Percentiles rank a stretch among this genome's conserved stretches.
These are phyloP conservation scores for Podospora anserina DNA, from an alignment of 495 filamentous ascomycete species.

Conservation along the genomic window DNA sequence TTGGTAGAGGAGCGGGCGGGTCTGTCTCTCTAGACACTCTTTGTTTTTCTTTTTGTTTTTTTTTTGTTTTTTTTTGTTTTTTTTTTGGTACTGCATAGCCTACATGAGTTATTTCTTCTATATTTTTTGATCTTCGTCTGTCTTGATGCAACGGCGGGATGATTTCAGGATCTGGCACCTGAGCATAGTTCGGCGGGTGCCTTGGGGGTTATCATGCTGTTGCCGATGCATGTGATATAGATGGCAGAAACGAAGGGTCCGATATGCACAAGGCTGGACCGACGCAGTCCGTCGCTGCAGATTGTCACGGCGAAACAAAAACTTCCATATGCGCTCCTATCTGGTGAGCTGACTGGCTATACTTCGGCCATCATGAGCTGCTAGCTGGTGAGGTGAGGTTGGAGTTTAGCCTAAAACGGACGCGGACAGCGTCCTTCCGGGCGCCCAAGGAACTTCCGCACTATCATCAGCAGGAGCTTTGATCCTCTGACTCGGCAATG, in stretches of 20 bases:
- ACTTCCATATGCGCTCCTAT: not conserved
- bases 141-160: not conserved
- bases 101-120: slow-evolving; percentile 2
- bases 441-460: slow-evolving; percentile 20
- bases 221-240: slow-evolving; percentile 2
- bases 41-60: not conserved
- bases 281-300: not conserved
- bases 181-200: too few species aligned
- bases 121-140: not conserved
- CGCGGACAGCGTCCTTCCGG: slow-evolving; percentile 35
- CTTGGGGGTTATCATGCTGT: not conserved
- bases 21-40: not conserved
- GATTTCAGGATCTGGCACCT: not conserved
- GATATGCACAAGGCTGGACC: slow-evolving; percentile 8
- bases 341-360: not conserved
- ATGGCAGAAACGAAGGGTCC: not conserved
- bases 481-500: not conserved
- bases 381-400: slow-evolving; percentile 11
- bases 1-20: slow-evolving; percentile 15
- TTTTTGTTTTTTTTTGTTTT: not conserved
- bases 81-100: not conserved
- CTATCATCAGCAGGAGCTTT: slow-evolving; percentile 10
- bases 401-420: slow-evolving; percentile 35
- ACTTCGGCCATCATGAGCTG: not conserved
- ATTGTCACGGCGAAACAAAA: not conserved